Evolutionary conservation across 2,329 filamentous ascomycete genomes (phyloP).

Genomic region (Pestalotiopsis sp.): DNA sequence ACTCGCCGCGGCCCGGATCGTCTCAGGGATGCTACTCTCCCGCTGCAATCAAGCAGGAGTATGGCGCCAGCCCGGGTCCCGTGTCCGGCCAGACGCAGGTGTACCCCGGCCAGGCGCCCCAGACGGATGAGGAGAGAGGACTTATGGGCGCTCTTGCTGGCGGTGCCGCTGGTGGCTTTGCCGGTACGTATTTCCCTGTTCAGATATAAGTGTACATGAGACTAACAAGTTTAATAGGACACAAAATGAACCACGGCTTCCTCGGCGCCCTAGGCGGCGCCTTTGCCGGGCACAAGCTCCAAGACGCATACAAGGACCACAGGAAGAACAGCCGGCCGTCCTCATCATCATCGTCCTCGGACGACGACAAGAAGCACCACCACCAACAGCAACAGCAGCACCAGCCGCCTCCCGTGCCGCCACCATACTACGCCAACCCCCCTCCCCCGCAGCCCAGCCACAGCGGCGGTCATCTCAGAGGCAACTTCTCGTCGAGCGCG

Average conservation of each 20-base stretch:
- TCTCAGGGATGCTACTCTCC: neutral
- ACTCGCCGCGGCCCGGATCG: neutral
- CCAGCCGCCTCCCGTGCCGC: neutral
- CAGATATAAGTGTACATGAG: neutral
- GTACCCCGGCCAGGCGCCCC: neutral
- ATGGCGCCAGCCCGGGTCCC: neutral
- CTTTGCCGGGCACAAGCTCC: constrained; percentile 11
- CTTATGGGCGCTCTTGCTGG: constrained; percentile 9
- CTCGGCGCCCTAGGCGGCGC: constrained; percentile 10
- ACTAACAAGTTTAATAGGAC: neutral
- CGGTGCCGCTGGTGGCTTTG: constrained; percentile 8
- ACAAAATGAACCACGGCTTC: constrained; percentile 10
- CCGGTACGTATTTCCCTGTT: neutral
- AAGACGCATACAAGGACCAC: constrained; percentile 9
- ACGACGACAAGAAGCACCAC: neutral
- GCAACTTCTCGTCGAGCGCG: constrained; percentile 17
- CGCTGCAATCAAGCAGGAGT: constrained; percentile 5
- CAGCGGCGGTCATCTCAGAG: neutral
- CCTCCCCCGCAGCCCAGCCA: neutral
- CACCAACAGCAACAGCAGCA: neutral
- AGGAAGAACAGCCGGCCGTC: constrained; percentile 4
- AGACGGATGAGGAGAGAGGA: constrained; percentile 6
- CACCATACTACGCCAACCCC: neutral
- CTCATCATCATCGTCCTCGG: constrained; percentile 9
- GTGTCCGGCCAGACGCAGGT: neutral